Percentiles rank a stretch among this genome's conserved stretches.
Evolutionary conservation across 2,329 filamentous ascomycete species (phyloP).

Genomic region (Neofusicoccum kwambonambiense): DNA sequence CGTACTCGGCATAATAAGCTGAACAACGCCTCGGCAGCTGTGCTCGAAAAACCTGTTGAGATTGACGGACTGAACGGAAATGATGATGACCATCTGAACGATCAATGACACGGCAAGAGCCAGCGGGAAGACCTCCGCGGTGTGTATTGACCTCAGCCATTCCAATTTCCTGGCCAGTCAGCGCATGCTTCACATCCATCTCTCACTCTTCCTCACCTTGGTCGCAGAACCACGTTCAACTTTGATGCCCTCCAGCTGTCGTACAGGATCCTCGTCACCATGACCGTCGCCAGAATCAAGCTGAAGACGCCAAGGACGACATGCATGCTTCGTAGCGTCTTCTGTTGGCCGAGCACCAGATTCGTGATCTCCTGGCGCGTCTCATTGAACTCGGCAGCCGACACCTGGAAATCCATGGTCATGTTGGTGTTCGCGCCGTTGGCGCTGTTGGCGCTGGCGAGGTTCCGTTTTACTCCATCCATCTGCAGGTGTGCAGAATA

Average conservation of each 20-base stretch:
- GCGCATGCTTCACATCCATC: neutral
- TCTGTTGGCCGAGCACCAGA: constrained; percentile 37
- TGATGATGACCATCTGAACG: constrained; percentile 38
- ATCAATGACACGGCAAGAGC: constrained; percentile 38
- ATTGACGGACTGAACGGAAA: constrained; percentile 39
- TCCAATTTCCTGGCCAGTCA: constrained; percentile 31
- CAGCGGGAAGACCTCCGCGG: constrained; percentile 42
- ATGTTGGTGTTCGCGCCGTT: neutral
- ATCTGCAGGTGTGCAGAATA: constrained; percentile 1
- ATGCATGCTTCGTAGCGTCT: constrained; percentile 40
- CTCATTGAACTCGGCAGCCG: constrained; percentile 4
- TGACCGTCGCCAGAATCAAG: constrained; percentile 35
- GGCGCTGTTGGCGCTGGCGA: neutral
- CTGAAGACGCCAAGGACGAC: constrained; percentile 40
- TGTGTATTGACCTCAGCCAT: constrained; percentile 37
- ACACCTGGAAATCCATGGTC: constrained; percentile 2
- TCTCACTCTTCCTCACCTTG: constrained; percentile 28
- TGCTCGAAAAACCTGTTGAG: constrained; percentile 37
- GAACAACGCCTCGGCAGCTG: constrained; percentile 35
- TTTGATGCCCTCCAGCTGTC: constrained; percentile 37
- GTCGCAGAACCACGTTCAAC: constrained; percentile 31
- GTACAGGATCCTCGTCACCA: constrained; percentile 37
- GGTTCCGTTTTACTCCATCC: constrained; percentile 8
- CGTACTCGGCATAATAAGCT: constrained; percentile 41
- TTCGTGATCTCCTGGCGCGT: neutral